Percentiles rank a stretch among this genome's conserved stretches.
Evolutionary conservation across 73 alveolate genomes (phyloP).

Genomic region (Tetrahymena elliotti): DNA sequence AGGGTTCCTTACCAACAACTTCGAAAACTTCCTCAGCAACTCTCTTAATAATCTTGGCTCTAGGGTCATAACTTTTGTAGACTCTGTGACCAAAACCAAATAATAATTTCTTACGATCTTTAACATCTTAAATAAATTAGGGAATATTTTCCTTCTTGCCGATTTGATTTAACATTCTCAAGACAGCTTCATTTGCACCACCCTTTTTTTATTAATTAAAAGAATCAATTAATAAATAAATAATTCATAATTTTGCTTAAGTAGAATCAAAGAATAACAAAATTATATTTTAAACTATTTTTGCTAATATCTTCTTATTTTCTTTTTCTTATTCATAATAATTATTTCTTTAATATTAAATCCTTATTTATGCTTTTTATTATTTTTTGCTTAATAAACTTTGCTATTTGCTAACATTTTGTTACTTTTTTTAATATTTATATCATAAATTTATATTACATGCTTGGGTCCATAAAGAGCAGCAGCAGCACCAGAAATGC

Average conservation of each 20-base stretch:
- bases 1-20: conserved; percentile 79
- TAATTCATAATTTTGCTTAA: no score
- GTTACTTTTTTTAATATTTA: background rate
- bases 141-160: conserved; percentile 79
- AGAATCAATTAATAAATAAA: background rate
- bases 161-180: conserved; percentile 77
- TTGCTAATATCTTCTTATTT: no score
- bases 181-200: conserved; percentile 93
- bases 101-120: conserved; percentile 59
- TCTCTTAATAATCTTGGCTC: conserved; percentile 72
- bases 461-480: conserved; percentile 88
- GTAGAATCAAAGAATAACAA: no score
- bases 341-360: no score
- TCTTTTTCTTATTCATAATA: no score
- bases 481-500: conserved; percentile 80
- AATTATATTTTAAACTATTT: no score
- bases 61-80: conserved; percentile 78
- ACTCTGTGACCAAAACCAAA: conserved; percentile 94
- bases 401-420: background rate
- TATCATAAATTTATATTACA: background rate
- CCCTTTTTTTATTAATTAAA: conserved; percentile 31
- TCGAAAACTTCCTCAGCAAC: conserved; percentile 78
- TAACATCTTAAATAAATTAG: conserved; percentile 68
- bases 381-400: no score
- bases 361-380: no score